Evolutionary conservation across 2,329 filamentous ascomycete species (phyloP).

Genomic region (Seiridium unicorne): DNA sequence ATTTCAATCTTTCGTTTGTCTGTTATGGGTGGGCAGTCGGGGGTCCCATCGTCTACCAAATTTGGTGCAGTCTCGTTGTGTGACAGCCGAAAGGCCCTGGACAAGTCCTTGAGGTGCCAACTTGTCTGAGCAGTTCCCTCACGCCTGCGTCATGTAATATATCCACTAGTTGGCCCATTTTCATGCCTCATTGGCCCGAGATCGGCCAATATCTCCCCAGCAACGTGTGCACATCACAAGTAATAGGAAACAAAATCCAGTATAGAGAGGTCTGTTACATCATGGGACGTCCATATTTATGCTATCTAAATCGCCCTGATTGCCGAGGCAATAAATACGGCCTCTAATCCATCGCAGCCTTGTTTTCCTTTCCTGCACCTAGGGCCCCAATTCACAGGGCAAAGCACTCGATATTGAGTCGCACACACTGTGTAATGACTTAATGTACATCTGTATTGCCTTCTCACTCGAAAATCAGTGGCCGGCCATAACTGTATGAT

Average conservation of each 20-base stretch:
- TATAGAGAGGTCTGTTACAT: too few relatives aligned
- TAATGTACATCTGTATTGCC: background rate
- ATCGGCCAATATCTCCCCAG: background rate
- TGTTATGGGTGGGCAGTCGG: too few relatives aligned
- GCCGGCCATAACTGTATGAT: slow-evolving; percentile 25
- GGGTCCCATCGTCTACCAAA: too few relatives aligned
- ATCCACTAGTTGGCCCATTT: too few relatives aligned
- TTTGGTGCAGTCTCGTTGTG: too few relatives aligned
- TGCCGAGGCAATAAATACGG: background rate
- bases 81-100: too few relatives aligned
- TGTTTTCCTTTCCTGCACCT: background rate
- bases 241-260: too few relatives aligned
- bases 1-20: background rate
- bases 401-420: too few relatives aligned
- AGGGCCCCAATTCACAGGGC: background rate
- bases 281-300: background rate
- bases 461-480: slow-evolving; percentile 11
- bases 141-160: too few relatives aligned
- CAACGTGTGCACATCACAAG: background rate
- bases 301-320: background rate
- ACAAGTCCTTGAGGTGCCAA: too few relatives aligned
- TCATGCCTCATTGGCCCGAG: too few relatives aligned
- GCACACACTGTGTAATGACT: background rate
- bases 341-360: background rate
- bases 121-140: too few relatives aligned